Base-by-base conservation (phyloP, 129 eudicot species). In the Flaveria bidentis region DNA sequence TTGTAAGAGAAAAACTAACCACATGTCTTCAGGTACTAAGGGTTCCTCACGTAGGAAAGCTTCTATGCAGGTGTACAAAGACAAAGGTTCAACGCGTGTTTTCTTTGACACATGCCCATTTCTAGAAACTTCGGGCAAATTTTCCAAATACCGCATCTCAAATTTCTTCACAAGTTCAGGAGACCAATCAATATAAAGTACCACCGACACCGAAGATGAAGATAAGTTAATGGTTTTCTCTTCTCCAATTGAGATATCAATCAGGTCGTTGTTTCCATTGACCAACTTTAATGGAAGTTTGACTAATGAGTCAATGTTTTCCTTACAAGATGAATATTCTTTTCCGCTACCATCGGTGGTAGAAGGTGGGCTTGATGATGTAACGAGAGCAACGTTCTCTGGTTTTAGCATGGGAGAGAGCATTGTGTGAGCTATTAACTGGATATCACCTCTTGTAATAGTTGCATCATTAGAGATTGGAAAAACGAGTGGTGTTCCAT, bases 1-100 rank as follows among this genome's bases (percentile, higher is more conserved):
- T 44, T 55, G 74, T 75, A 56, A 25, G 45, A 49, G 52, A 70
- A 63, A 80, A 87, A 58, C 94, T 80, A 67, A 93, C 98, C 98
- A 93, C 98, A 88, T 91, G 80, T 93, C 97, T 86, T 93, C 98
- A 69, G 98, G 97, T 62, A 93, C 97, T 67, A 93, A 78, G 6
- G 97, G 97, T 87, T 93, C 98, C 76, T 93, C 97, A 33, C 90
- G 90, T 9, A 93, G 82, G 80, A 93, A 93, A 75, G 96, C 88
- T 84, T 93, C 97, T 74, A 93, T 81, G 77, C 97, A 93, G 55
- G 86, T 79, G 84, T 87, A 93, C 84, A 90, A 63, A 41, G 98
- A 93, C 73, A 93, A 86, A 80, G 98, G 98, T 76, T 93, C 95
- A 65, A 81, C 22, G 41, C 92, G 96, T 80, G 94, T 82, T 83